Base-by-base conservation (phyloP, 495 filamentous ascomycete species). In the Ascobolus immersus region DNA sequence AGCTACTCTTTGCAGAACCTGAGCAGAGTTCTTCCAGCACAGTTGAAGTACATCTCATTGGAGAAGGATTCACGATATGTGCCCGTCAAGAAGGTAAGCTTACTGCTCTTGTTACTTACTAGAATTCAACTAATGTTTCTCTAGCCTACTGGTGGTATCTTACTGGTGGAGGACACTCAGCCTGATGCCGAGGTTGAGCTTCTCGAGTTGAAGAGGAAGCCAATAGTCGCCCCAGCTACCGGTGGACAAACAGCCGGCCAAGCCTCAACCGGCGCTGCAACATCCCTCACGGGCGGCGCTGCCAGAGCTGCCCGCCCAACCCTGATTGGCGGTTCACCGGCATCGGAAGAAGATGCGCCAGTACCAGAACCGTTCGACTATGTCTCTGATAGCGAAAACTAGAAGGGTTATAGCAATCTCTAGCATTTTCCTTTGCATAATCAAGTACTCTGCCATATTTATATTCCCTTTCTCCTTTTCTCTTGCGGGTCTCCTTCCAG, bases 1-100 rank as follows among this genome's bases (percentile, higher is more conserved):
- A 86, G 89, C 31, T 94, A 86, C 48, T 79, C 89, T 40, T 58
- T 94, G 35, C 78, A 90, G 48, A 99, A 99, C 59, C 81, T 99
- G 80, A 82, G 77, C 21, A 63, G 89, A 36, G 82, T 94, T 20
- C 64, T 99, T 14, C 89, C 84, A 1, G 73, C 68, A 35, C 89
- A 99, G 58, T 64, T 92, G 45, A 91, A 84, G 55, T 93, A 78
- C 50, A 81, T 94, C 48, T 89, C 66, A 48, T 91, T 94, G 63
- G 58, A 62, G 21, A 67, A 75, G 41, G 69, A 72, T 14, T 68
- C 68, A 10, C 69, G 89, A 36, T 94, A 92, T 52, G 73, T 77
- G 62, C 84, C 89, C 19, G 82, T 93, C 32, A 94, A 94, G 60
- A 78, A 89, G 61, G 80, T 86, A 59, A 50, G 65, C 55, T 38